Conservation (phyloP, 2,329 filamentous ascomycete genomes). For the Setomelanomma holmii region DNA sequence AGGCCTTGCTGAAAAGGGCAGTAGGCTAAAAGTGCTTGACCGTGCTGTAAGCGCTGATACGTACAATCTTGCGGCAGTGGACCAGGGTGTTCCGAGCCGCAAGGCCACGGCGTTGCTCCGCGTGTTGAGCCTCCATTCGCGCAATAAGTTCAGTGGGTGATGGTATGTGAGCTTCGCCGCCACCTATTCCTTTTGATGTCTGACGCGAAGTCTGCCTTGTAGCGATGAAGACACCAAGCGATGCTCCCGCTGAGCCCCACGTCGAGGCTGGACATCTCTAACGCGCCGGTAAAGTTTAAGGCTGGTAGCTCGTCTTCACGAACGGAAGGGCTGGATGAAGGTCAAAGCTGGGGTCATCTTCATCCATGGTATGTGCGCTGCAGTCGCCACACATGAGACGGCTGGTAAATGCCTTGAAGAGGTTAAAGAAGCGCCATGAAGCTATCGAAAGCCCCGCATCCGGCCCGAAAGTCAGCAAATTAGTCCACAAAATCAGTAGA, state of each 20-base stretch:
- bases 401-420: slow-evolving; percentile 33
- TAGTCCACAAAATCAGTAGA: slow-evolving; percentile 26
- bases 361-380: slow-evolving; percentile 30
- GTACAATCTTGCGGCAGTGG: slow-evolving; percentile 25
- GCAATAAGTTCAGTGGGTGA: slow-evolving; percentile 15
- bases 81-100: slow-evolving; percentile 39
- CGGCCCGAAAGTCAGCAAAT: slow-evolving; percentile 41
- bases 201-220: slow-evolving; percentile 24
- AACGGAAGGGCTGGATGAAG: slow-evolving; percentile 24
- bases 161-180: slow-evolving; percentile 26
- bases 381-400: slow-evolving; percentile 27
- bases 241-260: not conserved
- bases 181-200: slow-evolving; percentile 12
- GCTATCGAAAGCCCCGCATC: slow-evolving; percentile 41
- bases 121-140: slow-evolving; percentile 43
- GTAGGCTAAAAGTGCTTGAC: slow-evolving; percentile 35
- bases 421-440: slow-evolving; percentile 28
- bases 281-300: slow-evolving; percentile 1
- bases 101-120: slow-evolving; percentile 28
- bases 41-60: slow-evolving; percentile 38
- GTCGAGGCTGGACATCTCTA: not conserved
- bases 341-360: slow-evolving; percentile 18
- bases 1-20: slow-evolving; percentile 30
- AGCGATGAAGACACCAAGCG: slow-evolving; percentile 2
- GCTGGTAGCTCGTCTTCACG: slow-evolving; percentile 20